phyloP scores from a whole-genome alignment of 2,329 filamentous ascomycete genomes.

The Paramyrothecium sp. region DNA sequence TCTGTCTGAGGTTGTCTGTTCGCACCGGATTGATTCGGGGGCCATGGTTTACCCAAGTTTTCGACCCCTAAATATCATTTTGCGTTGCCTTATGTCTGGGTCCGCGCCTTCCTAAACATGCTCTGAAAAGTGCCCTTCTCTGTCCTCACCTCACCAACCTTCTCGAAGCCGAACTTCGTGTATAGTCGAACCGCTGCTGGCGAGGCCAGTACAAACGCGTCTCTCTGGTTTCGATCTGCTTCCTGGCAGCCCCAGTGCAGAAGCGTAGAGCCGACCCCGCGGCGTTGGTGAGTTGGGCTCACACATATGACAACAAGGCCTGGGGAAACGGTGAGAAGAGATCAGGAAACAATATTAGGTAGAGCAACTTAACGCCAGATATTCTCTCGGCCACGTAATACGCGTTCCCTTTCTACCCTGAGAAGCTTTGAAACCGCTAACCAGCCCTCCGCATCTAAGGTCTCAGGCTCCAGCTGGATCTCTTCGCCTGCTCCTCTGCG shows the following conservation, averaged over 20 bases:
- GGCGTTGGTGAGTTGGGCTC: neutral
- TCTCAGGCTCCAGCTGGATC: neutral
- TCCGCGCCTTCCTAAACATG: too few species aligned
- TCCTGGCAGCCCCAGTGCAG: conserved; percentile 1
- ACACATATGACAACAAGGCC: conserved; percentile 2
- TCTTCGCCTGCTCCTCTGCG: neutral
- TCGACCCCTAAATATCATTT: too few species aligned
- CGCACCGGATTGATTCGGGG: too few species aligned
- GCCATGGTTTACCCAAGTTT: too few species aligned
- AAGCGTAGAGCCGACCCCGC: conserved; percentile 2
- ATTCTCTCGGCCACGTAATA: neutral
- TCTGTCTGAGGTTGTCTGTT: too few species aligned
- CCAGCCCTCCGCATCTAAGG: conserved; percentile 1
- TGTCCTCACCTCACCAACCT: neutral
- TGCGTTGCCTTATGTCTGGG: too few species aligned
- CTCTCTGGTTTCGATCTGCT: neutral
- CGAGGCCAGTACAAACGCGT: conserved; percentile 4
- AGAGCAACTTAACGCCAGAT: neutral
- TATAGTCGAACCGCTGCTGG: conserved; percentile 5
- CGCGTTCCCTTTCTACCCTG: neutral
- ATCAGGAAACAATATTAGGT: neutral
- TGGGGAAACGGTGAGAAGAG: neutral
- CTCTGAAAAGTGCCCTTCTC: neutral
- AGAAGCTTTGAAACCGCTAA: neutral
- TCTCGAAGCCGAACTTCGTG: conserved; percentile 4